Evolutionary conservation across 768 basidiomycete genomes (phyloP).

Genomic region (Hysterangium stoloniferum): DNA sequence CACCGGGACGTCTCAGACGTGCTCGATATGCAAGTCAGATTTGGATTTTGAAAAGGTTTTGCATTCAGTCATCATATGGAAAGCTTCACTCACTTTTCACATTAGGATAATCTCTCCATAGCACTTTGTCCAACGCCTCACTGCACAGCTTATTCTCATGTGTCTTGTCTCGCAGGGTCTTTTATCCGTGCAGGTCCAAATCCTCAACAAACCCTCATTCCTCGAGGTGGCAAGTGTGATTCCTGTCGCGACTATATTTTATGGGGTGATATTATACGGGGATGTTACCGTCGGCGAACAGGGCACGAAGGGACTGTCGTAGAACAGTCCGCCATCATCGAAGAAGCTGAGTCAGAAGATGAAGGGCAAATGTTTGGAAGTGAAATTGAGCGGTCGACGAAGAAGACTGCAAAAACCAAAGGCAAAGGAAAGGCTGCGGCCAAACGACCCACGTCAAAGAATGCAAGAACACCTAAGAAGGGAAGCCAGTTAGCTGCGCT

Average conservation of each 20-base stretch:
- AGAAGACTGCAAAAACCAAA: background rate
- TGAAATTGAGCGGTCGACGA: background rate
- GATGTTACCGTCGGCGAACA: slow-evolving; percentile 45
- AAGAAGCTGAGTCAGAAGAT: slow-evolving; percentile 4
- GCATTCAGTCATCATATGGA: background rate
- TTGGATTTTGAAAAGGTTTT: slow-evolving; percentile 32
- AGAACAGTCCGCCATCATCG: slow-evolving; percentile 15
- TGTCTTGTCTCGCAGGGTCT: slow-evolving; percentile 44
- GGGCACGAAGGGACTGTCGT: slow-evolving; percentile 25
- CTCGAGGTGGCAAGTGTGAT: slow-evolving; percentile 54
- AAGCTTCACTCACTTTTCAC: slow-evolving; percentile 2
- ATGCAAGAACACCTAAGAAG: background rate
- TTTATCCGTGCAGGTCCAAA: slow-evolving; percentile 31
- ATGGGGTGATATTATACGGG: slow-evolving; percentile 65
- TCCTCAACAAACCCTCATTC: slow-evolving; percentile 32
- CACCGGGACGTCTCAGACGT: background rate
- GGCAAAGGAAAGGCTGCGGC: background rate
- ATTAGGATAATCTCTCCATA: slow-evolving; percentile 42
- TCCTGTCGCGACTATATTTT: slow-evolving; percentile 47
- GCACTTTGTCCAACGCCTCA: slow-evolving; percentile 44
- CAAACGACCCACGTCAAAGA: background rate
- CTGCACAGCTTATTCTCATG: slow-evolving; percentile 50
- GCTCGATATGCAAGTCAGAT: slow-evolving; percentile 30
- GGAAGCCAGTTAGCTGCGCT: background rate
- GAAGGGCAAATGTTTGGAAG: background rate